Percentiles rank a stretch among this genome's conserved stretches.
Evolutionary conservation across 345 rosid genomes (phyloP).

Genomic region (Euphorbia pulcherrima): DNA sequence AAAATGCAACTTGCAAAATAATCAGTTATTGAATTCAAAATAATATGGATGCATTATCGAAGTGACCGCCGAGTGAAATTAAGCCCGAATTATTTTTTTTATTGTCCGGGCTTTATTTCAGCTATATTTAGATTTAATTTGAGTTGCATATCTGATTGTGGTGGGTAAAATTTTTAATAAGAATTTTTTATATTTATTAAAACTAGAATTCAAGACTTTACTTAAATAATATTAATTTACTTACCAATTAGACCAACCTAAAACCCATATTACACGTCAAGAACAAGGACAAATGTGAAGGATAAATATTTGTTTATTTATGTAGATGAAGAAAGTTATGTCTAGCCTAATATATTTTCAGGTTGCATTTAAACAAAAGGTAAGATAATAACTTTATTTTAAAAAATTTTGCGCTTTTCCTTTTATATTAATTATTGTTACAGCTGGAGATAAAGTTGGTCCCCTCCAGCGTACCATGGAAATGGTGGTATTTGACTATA

Average conservation of each 20-base stretch:
- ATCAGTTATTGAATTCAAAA: not conserved
- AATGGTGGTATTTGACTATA: not conserved
- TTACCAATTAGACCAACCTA: too few relatives aligned
- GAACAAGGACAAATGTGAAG: constrained; percentile 5
- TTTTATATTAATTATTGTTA: too few relatives aligned
- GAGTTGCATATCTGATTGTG: too few relatives aligned
- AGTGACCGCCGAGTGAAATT: not conserved
- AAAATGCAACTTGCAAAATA: constrained; percentile 6
- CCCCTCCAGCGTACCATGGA: constrained; percentile 9
- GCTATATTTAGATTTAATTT: too few relatives aligned
- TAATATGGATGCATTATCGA: not conserved
- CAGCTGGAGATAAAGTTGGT: not conserved
- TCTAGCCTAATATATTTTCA: not conserved
- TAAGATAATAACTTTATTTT: not conserved
- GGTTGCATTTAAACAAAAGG: not conserved
- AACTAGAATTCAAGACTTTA: too few relatives aligned
- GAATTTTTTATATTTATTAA: too few relatives aligned
- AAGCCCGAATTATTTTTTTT: not conserved
- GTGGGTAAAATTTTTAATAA: too few relatives aligned
- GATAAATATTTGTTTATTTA: not conserved
- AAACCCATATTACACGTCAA: not conserved
- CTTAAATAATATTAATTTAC: too few relatives aligned
- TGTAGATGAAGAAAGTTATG: not conserved
- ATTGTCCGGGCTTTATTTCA: too few relatives aligned
- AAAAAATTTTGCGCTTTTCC: not conserved